Evolutionary conservation across 345 rosid genomes (phyloP).

Genomic region (Dipteronia sinensis): DNA sequence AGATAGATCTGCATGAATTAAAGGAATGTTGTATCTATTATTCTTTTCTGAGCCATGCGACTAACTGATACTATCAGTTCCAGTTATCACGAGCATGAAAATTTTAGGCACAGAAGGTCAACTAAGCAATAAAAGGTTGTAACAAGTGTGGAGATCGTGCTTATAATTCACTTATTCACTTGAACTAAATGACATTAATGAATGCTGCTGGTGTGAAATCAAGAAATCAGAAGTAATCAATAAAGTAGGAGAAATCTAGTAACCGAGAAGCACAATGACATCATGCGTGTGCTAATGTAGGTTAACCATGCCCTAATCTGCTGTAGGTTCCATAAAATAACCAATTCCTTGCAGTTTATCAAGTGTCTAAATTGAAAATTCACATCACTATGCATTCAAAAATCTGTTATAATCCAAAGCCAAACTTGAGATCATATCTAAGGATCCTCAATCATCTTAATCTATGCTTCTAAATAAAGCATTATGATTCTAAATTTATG

Average conservation of each 20-base stretch:
- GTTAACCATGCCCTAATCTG: not conserved
- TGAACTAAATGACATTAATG: not conserved
- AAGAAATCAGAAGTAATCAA: not conserved
- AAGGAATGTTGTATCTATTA: not conserved
- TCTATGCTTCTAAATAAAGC: not conserved
- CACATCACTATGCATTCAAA: not conserved
- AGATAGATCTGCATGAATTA: not conserved
- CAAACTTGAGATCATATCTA: not conserved
- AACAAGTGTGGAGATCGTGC: not conserved
- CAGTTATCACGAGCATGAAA: too few relatives aligned
- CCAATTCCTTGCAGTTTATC: not conserved
- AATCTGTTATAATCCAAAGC: constrained; percentile 2
- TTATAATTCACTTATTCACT: not conserved
- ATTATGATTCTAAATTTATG: not conserved
- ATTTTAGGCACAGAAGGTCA: not conserved
- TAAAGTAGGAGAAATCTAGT: not conserved
- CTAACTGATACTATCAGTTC: not conserved
- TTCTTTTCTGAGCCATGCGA: not conserved
- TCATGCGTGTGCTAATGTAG: not conserved
- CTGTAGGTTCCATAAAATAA: not conserved
- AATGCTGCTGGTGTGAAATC: not conserved
- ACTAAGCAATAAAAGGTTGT: not conserved
- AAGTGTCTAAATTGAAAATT: not conserved
- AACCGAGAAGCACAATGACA: not conserved
- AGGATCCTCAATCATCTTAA: not conserved